These are phyloP conservation scores for Fimicolochytrium jonesii DNA, from an alignment of 192 early-diverging fungal species.

Conservation along the genomic window DNA sequence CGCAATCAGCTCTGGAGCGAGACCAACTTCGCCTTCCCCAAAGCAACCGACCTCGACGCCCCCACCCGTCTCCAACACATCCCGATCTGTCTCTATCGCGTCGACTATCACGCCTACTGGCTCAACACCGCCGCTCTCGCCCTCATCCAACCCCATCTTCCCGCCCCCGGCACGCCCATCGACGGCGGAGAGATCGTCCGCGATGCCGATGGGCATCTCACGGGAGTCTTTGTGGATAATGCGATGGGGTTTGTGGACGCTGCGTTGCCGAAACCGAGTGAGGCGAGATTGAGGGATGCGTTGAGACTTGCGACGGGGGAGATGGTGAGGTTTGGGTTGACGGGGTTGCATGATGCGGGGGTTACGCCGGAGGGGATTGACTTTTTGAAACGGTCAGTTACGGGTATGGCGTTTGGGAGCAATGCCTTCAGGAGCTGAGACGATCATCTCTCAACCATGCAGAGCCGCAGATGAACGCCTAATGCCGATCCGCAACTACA, in stretches of 20 bases:
- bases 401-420: too few species aligned
- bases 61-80: conserved; percentile 27
- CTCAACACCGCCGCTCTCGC: conserved; percentile 32
- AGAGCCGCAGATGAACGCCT: conserved; percentile 22
- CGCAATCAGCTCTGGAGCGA: too few species aligned
- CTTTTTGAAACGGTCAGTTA: conserved; percentile 43
- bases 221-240: conserved; percentile 52
- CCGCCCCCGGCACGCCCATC: neutral
- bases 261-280: conserved; percentile 15
- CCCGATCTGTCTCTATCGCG: conserved; percentile 41
- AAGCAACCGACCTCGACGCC: conserved; percentile 37
- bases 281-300: conserved; percentile 11
- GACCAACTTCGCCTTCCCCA: neutral
- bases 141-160: conserved; percentile 9
- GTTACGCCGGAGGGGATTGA: conserved; percentile 27
- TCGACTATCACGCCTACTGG: conserved; percentile 52
- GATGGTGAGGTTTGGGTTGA: conserved; percentile 44
- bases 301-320: conserved; percentile 26
- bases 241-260: conserved; percentile 44
- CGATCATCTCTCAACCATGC: too few species aligned
- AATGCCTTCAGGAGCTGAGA: too few species aligned
- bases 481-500: conserved; percentile 32
- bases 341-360: conserved; percentile 56
- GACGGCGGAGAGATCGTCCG: conserved; percentile 34
- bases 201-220: conserved; percentile 24